Evolutionary conservation across 805 yeast genomes (phyloP).

Genomic region (Candida nemodendra): DNA sequence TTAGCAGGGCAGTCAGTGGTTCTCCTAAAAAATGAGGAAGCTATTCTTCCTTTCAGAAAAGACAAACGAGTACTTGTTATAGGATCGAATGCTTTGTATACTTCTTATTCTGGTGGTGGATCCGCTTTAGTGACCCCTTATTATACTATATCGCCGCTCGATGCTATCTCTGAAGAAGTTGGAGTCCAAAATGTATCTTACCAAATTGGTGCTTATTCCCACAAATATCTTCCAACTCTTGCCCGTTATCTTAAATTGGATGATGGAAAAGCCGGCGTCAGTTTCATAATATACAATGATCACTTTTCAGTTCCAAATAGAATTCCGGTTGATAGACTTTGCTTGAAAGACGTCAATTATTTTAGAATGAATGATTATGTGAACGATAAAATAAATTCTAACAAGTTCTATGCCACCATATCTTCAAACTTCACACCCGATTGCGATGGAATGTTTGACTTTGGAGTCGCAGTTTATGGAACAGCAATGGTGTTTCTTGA

Average conservation of each 20-base stretch:
- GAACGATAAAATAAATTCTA: constrained; percentile 3
- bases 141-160: constrained; percentile 47
- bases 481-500: constrained; percentile 55
- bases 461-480: constrained; percentile 54
- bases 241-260: constrained; percentile 20
- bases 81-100: constrained; percentile 34
- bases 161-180: constrained; percentile 38
- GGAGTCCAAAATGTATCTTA: constrained; percentile 23
- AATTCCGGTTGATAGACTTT: constrained; percentile 12
- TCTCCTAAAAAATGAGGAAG: constrained; percentile 51
- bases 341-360: constrained; percentile 9
- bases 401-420: constrained; percentile 42
- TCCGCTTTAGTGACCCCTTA: constrained; percentile 51
- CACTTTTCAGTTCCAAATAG: constrained; percentile 17
- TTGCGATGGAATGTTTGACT: constrained; percentile 45
- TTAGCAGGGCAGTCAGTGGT: constrained; percentile 54
- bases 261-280: constrained; percentile 25
- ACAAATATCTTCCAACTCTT: constrained; percentile 35
- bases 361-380: constrained; percentile 11
- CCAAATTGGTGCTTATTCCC: constrained; percentile 36
- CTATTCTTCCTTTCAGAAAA: constrained; percentile 46
- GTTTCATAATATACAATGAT: constrained; percentile 26
- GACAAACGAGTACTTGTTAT: constrained; percentile 45
- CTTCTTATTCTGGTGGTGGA: constrained; percentile 55
- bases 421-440: constrained; percentile 47